Conservation (phyloP, 164 flowering plant genomes). For the Magnolia kwangsiensis region DNA sequence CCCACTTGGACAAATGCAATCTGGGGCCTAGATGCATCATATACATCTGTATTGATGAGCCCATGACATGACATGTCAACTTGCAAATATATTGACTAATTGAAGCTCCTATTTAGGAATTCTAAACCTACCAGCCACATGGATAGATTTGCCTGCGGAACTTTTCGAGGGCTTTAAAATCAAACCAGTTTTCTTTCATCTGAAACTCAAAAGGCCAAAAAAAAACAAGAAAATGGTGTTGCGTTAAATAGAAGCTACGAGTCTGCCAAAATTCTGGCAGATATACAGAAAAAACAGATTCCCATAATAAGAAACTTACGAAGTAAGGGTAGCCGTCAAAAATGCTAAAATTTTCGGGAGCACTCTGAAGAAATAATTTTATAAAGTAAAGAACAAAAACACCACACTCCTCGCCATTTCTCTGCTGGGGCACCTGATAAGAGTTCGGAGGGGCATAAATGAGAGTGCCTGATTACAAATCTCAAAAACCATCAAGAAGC, state of each 20-base stretch:
- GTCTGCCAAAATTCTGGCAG: not conserved
- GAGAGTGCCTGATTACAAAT: slow-evolving; percentile 1
- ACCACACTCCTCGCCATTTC: slow-evolving; percentile 58
- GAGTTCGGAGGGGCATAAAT: not conserved
- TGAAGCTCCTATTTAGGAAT: not conserved
- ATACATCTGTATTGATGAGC: not conserved
- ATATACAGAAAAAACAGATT: not conserved
- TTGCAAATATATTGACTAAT: not conserved
- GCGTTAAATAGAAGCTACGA: not conserved
- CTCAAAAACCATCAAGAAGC: not conserved
- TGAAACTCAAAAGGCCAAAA: not conserved
- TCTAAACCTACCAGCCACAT: not conserved
- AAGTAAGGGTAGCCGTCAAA: slow-evolving; percentile 54
- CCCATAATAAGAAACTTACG: slow-evolving; percentile 33
- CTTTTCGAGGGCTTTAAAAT: slow-evolving; percentile 8
- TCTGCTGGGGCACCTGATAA: slow-evolving; percentile 79
- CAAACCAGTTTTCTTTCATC: slow-evolving; percentile 17
- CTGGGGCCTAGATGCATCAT: no score
- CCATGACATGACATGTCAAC: not conserved
- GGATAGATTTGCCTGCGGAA: slow-evolving; percentile 9
- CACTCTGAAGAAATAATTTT: slow-evolving; percentile 47
- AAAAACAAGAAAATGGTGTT: not conserved
- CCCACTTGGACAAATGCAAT: no score
- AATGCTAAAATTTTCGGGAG: slow-evolving; percentile 58
- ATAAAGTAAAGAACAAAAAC: slow-evolving; percentile 64